Evolutionary conservation across 176 grass and related monocot genomes (phyloP).

Genomic region (sorghum (Sorghum bicolor)): DNA sequence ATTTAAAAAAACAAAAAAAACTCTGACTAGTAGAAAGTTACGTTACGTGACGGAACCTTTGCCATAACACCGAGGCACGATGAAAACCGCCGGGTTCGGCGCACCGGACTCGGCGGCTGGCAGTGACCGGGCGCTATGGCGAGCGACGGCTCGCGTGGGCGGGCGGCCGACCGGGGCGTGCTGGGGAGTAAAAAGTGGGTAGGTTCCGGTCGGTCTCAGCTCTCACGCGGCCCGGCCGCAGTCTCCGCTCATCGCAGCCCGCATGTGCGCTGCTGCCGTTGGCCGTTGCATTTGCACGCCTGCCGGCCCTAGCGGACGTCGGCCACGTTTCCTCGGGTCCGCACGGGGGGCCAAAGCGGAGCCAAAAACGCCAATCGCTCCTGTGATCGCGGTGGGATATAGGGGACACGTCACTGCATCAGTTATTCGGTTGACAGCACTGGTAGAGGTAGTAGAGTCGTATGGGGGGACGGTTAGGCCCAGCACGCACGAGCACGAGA

Average conservation of each 20-base stretch:
- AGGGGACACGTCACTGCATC: background rate
- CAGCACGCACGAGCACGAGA: background rate
- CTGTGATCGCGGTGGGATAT: background rate
- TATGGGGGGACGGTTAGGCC: background rate
- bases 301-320: background rate
- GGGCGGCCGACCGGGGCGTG: background rate
- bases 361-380: background rate
- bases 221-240: background rate
- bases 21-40: background rate
- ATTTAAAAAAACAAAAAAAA: no score
- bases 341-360: no score
- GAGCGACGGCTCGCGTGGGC: slow-evolving; percentile 15
- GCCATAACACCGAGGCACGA: background rate
- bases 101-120: background rate
- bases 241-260: background rate
- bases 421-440: background rate
- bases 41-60: background rate
- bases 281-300: background rate
- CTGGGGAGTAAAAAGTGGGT: background rate
- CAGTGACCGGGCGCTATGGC: background rate
- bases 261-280: background rate
- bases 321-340: background rate
- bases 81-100: background rate
- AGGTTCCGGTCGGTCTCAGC: slow-evolving; percentile 25
- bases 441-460: background rate